Evolutionary conservation across 1,139 yeast species (phyloP).

Genomic region (Kodamaea arcana): DNA sequence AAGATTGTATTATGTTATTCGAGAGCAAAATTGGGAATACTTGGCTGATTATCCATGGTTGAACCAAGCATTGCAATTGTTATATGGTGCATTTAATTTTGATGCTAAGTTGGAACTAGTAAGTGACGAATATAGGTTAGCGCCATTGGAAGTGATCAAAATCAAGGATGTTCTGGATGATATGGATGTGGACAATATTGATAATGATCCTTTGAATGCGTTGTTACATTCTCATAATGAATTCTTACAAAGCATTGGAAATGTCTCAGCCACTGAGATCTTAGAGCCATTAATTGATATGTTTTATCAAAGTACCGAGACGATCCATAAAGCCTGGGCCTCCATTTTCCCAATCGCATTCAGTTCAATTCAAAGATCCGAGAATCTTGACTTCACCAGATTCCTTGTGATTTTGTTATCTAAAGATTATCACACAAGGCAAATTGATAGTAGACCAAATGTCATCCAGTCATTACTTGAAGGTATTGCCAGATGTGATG

Average conservation of each 20-base stretch:
- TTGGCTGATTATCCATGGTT: conserved; percentile 93
- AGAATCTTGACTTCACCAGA: conserved; percentile 77
- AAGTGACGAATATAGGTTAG: conserved; percentile 49
- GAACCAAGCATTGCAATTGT: conserved; percentile 84
- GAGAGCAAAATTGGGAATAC: conserved; percentile 96
- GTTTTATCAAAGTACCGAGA: conserved; percentile 76
- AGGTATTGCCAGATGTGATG: conserved; percentile 71
- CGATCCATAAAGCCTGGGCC: conserved; percentile 84
- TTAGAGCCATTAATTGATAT: conserved; percentile 73
- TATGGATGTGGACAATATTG: conserved; percentile 23
- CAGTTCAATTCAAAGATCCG: conserved; percentile 68
- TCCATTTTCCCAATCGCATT: conserved; percentile 79
- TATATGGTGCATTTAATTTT: conserved; percentile 71
- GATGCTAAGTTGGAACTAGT: conserved; percentile 44
- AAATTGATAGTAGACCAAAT: conserved; percentile 81
- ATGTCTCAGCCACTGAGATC: conserved; percentile 55
- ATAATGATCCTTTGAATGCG: conserved; percentile 15
- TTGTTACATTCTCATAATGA: conserved; percentile 48
- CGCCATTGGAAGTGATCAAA: conserved; percentile 39
- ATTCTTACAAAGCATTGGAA: conserved; percentile 46
- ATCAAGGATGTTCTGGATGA: conserved; percentile 5
- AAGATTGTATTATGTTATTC: conserved; percentile 75
- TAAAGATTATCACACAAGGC: conserved; percentile 88
- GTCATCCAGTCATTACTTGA: conserved; percentile 81
- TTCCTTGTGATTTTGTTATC: conserved; percentile 75